Evolutionary conservation across 179 eudicot genomes (phyloP), one percentile per base, ranked within the genome.

Genomic region (Corrigiola litoralis): DNA sequence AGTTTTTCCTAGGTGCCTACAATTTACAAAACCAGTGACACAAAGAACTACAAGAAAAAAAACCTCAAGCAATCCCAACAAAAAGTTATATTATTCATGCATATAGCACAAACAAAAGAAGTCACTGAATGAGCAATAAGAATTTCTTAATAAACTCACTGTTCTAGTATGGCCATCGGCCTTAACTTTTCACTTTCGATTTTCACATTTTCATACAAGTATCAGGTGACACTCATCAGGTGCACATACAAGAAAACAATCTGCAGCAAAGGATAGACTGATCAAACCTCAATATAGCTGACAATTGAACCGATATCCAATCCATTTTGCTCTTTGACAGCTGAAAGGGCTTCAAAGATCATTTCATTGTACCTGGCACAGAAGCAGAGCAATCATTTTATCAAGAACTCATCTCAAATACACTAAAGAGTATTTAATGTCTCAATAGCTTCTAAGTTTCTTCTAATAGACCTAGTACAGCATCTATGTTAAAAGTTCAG

Each of bases 301-400:
- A 81, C 70, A 45, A 92, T 63, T 33, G 87, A 63, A 67, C 63
- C 60, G 56, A 84, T 75, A 51, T 89, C 96, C 68, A 90, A 66
- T 64, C 96, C 96, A 79, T 75, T 78, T 51, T 78, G 78, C 23
- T 85, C 84, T 50, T 82, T 75, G 51, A 76, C 65, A 38, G 75
- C 69, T 10, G 85, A 61, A 54, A 88, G 78, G 58, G 95, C 97
- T 68, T 92, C 91, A 75, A 74, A 82, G 59, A 92, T 81, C 87
- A 86, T 68, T 18, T 69, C 69, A 64, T 76, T 79, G 66, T 79
- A 82, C 88, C 96, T 90, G 69, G 31, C 27, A 61, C 65, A 72
- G 59, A 72, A 54, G 32, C 46, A 56, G 18, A 53, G 55, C 48
- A 45, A 50, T 59, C 23, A 62, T 20, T 4, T 24, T n/a, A 37